Base-by-base conservation (phyloP, 257 asterid species). In the Ligustrum vulgare region DNA sequence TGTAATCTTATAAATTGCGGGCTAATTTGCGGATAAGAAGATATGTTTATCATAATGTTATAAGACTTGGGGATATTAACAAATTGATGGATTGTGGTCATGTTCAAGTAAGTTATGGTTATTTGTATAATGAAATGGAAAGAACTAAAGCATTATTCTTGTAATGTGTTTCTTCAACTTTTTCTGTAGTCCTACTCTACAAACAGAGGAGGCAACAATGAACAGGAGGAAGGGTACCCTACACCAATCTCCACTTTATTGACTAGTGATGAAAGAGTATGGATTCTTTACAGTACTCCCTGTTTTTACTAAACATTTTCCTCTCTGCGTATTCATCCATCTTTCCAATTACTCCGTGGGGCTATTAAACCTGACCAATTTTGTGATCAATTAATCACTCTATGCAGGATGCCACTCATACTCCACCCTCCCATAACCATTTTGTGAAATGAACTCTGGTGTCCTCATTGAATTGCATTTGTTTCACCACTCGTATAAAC, bases 41-140 rank as follows among this genome's bases (percentile, higher is more conserved):
- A 77, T 79, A 79, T 25, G 72, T 79, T 13, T 79, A 79, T 62
- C 75, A 74, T 33, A 75, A 79, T 73, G 82, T 79, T 22, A 36
- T 79, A 45, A 73, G 78, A 49, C 45, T 79, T 9, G 36, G 32
- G 6, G 91, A 87, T 81, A 84, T 86, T 56, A 82, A 84, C 70
- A 84, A 84, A 68, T 70, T 84, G 71, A 68, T 94, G 75, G 91
- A 94, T 63, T 90, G 97, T 79, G 79, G 84, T 62, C 83, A 66
- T 74, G 89, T 94, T 75, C 98, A 94, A 71, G 98, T 74, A 34
- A 11, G n/a, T n/a, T n/a, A n/a, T 6, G 9, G 6, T 7, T 16
- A 6, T 0, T 18, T 49, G 60, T 49, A 16, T 54, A 54, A n/a
- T 54, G 9, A 54, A 18, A 18, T 54, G 11, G 23, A 18, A 5